Conservation (phyloP, 169 alveolate genomes). For the Plasmodium coatneyi region DNA sequence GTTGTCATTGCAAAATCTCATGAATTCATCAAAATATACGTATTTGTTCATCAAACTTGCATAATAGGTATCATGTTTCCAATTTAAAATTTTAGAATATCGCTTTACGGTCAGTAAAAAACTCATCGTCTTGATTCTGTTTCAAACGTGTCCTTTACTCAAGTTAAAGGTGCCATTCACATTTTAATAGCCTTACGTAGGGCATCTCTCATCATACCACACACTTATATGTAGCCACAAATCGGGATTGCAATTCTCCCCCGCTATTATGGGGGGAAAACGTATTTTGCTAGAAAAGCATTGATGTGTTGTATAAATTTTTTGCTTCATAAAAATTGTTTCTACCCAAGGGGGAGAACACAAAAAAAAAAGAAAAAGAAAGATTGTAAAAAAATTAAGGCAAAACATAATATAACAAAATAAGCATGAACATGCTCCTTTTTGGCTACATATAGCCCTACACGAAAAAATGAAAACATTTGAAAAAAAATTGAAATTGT, state of each 20-base stretch:
- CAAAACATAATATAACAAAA: background rate
- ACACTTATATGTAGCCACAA: background rate
- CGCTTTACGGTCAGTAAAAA: constrained; percentile 48
- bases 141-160: constrained; percentile 10
- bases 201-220: constrained; percentile 3
- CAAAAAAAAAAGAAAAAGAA: constrained; percentile 9
- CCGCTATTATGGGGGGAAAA: background rate
- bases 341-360: background rate
- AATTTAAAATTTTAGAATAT: constrained; percentile 69
- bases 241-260: constrained; percentile 2
- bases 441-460: background rate
- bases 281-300: constrained; percentile 8
- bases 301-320: background rate
- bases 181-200: background rate
- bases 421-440: background rate
- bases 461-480: background rate
- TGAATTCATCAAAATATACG: constrained; percentile 71
- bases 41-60: constrained; percentile 76
- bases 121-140: constrained; percentile 37
- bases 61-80: constrained; percentile 75
- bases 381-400: background rate
- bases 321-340: constrained; percentile 11
- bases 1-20: constrained; percentile 75
- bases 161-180: background rate
- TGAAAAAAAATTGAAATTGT: constrained; percentile 20